Evolutionary conservation across 192 early-diverging fungal genomes (phyloP).

Genomic region (Dimargaris verticillata): DNA sequence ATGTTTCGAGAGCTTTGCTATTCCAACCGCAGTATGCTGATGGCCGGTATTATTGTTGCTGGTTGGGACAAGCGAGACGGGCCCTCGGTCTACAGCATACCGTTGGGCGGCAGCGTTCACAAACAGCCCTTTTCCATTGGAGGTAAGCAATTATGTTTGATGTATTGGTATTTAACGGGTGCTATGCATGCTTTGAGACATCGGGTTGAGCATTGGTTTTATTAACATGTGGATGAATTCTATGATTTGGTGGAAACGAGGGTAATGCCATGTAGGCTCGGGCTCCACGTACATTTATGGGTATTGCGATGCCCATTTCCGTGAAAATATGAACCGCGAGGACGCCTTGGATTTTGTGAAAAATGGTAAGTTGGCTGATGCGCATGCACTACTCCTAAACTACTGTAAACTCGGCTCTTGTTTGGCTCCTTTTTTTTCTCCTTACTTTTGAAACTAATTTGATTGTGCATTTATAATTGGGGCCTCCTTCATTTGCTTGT

Average conservation of each 20-base stretch:
- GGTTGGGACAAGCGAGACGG: slow-evolving; percentile 92
- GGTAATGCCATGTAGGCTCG: slow-evolving; percentile 31
- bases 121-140: slow-evolving; percentile 84
- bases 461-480: too few relatives aligned
- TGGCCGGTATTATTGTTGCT: slow-evolving; percentile 90
- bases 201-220: too few relatives aligned
- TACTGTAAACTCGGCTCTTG: too few relatives aligned
- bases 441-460: too few relatives aligned
- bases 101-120: slow-evolving; percentile 85
- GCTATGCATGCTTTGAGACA: too few relatives aligned
- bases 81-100: slow-evolving; percentile 74
- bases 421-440: too few relatives aligned
- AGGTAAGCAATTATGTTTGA: slow-evolving; percentile 19
- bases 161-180: too few relatives aligned
- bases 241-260: too few relatives aligned
- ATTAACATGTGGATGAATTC: too few relatives aligned
- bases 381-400: too few relatives aligned
- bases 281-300: slow-evolving; percentile 97
- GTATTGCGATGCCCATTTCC: slow-evolving; percentile 81
- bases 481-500: too few relatives aligned
- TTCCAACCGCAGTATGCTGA: slow-evolving; percentile 73
- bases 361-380: slow-evolving; percentile 53
- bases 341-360: slow-evolving; percentile 87
- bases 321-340: slow-evolving; percentile 65
- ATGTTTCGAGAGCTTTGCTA: slow-evolving; percentile 93